These are phyloP conservation scores for Microdochium trichocladiopsis DNA, from an alignment of 2,329 filamentous ascomycete species.

Conservation along the genomic window DNA sequence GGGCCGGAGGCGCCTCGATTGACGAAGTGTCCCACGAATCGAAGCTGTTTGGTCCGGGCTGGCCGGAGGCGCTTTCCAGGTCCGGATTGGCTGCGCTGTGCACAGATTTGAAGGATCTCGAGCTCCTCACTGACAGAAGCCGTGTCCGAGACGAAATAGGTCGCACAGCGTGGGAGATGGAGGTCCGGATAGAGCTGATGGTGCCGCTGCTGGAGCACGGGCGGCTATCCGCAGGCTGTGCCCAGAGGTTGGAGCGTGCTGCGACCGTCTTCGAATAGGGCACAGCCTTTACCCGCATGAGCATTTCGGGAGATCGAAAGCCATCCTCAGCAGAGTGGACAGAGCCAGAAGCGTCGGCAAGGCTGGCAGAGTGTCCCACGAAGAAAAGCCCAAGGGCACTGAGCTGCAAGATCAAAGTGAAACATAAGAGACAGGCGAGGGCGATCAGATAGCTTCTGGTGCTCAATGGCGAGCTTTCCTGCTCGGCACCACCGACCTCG, in stretches of 20 bases:
- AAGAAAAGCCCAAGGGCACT: slow-evolving; percentile 39
- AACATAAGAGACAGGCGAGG: slow-evolving; percentile 33
- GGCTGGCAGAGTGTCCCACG: slow-evolving; percentile 23
- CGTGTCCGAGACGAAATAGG: slow-evolving; percentile 51
- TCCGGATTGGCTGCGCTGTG: background rate
- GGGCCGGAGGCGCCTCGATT: slow-evolving; percentile 38
- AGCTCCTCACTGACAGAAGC: slow-evolving; percentile 37
- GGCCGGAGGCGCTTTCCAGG: slow-evolving; percentile 7
- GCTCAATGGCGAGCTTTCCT: slow-evolving; percentile 9
- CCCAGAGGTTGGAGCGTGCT: slow-evolving; percentile 20
- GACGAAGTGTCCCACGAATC: slow-evolving; percentile 70
- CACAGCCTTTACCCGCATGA: slow-evolving; percentile 39
- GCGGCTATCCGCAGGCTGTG: slow-evolving; percentile 26
- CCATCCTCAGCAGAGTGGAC: slow-evolving; percentile 24
- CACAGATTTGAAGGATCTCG: slow-evolving; percentile 6
- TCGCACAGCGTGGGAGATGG: slow-evolving; percentile 39
- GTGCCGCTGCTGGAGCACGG: slow-evolving; percentile 36
- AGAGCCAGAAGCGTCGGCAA: slow-evolving; percentile 14
- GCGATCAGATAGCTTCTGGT: slow-evolving; percentile 31
- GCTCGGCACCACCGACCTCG: slow-evolving; percentile 19
- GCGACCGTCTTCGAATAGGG: slow-evolving; percentile 40
- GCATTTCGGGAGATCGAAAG: slow-evolving; percentile 17
- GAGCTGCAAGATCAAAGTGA: slow-evolving; percentile 40
- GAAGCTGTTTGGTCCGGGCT: slow-evolving; percentile 53
- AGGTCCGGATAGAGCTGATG: slow-evolving; percentile 39